Evolutionary conservation across 2,329 filamentous ascomycete genomes (phyloP).

Genomic region (Nannizziopsis arthrosporioides): DNA sequence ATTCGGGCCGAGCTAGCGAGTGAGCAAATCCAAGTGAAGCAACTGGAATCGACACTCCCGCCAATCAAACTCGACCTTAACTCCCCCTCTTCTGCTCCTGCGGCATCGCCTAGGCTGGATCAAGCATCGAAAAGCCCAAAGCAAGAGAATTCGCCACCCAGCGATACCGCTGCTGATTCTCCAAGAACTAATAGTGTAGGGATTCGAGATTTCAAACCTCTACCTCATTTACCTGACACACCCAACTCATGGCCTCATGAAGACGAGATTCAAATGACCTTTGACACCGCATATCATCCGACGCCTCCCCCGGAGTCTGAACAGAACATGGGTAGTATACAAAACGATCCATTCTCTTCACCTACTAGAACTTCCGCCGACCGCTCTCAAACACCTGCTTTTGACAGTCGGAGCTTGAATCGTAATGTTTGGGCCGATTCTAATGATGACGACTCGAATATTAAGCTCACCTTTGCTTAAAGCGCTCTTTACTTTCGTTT

Average conservation of each 20-base stretch:
- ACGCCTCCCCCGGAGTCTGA: constrained; percentile 18
- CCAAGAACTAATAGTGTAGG: not conserved
- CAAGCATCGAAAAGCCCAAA: not conserved
- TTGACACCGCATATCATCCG: constrained; percentile 50
- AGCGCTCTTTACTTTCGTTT: not conserved
- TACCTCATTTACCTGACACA: not conserved
- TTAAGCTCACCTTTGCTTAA: constrained; percentile 69
- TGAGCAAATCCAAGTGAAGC: constrained; percentile 58
- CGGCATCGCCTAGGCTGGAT: constrained; percentile 3
- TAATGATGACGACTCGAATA: constrained; percentile 63
- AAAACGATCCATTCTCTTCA: not conserved
- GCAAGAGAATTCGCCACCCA: not conserved
- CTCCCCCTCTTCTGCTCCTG: constrained; percentile 15
- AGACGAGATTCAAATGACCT: constrained; percentile 53
- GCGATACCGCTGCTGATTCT: not conserved
- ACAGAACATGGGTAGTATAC: too few species aligned
- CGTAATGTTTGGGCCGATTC: constrained; percentile 60
- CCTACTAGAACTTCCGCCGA: not conserved
- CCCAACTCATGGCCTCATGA: constrained; percentile 17
- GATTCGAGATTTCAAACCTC: constrained; percentile 4
- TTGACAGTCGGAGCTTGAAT: constrained; percentile 6
- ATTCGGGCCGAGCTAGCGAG: constrained; percentile 75
- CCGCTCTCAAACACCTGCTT: not conserved
- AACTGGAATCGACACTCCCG: constrained; percentile 77
- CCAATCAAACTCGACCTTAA: constrained; percentile 68